A percentile compares a stretch with the other conserved stretches of the same genome.
Evolutionary conservation across 2,329 filamentous ascomycete species (phyloP).

Genomic region (Diaporthe citrichinensis): DNA sequence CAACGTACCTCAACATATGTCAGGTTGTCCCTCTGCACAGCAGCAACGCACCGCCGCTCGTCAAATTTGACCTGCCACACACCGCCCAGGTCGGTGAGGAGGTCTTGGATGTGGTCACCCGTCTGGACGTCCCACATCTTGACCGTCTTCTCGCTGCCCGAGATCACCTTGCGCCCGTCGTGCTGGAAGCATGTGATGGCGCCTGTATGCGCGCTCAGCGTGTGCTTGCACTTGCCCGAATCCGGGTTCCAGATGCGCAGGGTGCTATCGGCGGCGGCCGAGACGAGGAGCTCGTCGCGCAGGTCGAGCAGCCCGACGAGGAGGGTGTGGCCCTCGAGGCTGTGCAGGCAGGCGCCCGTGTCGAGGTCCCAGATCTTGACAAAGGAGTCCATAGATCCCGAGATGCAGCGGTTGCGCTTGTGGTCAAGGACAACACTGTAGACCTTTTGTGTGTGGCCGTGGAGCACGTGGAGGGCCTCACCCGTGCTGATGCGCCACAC

Average conservation of each 20-base stretch:
- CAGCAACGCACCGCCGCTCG: conserved; percentile 92
- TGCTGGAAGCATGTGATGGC: conserved; percentile 99
- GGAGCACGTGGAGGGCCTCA: conserved; percentile 85
- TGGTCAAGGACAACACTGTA: conserved; percentile 97
- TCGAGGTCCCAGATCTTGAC: conserved; percentile 98
- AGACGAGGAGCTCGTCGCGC: conserved; percentile 90
- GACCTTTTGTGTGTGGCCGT: conserved; percentile 92
- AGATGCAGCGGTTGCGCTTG: conserved; percentile 93
- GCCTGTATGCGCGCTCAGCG: conserved; percentile 92
- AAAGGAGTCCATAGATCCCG: conserved; percentile 97
- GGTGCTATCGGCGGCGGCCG: conserved; percentile 94
- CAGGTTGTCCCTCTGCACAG: conserved; percentile 90
- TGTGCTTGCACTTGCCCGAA: conserved; percentile 89
- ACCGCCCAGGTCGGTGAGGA: conserved; percentile 93
- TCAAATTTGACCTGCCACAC: conserved; percentile 99
- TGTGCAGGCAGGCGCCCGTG: conserved; percentile 87
- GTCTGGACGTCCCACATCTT: conserved; percentile 99
- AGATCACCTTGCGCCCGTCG: conserved; percentile 96
- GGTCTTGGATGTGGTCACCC: conserved; percentile 91
- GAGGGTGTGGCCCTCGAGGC: conserved; percentile 91
- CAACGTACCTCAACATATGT: conserved; percentile 94
- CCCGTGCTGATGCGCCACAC: conserved; percentile 99
- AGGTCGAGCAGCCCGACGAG: conserved; percentile 94
- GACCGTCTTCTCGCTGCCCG: conserved; percentile 92
- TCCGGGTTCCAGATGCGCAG: conserved; percentile 98